Percentiles rank a stretch among this genome's conserved stretches.
These are phyloP conservation scores for Ceratocystis cubensis DNA, from an alignment of 2,329 filamentous ascomycete genomes.

Conservation along the genomic window DNA sequence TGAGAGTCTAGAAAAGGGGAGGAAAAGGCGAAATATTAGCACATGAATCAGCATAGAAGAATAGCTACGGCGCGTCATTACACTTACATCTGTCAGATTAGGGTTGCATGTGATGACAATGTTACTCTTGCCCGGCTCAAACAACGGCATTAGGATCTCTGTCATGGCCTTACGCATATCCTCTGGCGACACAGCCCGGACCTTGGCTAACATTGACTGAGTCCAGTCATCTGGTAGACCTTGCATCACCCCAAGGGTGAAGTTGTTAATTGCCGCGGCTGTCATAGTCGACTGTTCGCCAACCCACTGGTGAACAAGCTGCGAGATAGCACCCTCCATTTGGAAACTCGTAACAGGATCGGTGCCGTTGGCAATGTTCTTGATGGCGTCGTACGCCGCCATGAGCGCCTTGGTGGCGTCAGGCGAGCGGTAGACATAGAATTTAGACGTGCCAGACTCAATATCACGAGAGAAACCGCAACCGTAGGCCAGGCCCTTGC, in stretches of 20 bases:
- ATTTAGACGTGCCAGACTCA: conserved; percentile 68
- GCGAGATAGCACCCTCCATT: conserved; percentile 80
- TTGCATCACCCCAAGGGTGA: conserved; percentile 66
- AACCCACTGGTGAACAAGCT: conserved; percentile 74
- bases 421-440: conserved; percentile 80
- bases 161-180: conserved; percentile 64
- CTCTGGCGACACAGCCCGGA: conserved; percentile 61
- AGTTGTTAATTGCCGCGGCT: conserved; percentile 69
- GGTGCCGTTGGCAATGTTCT: conserved; percentile 59
- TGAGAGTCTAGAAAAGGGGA: conserved; percentile 46
- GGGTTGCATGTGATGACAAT: conserved; percentile 79
- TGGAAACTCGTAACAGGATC: conserved; percentile 65
- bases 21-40: conserved; percentile 8
- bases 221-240: conserved; percentile 67
- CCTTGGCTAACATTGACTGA: conserved; percentile 60
- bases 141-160: conserved; percentile 66
- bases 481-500: conserved; percentile 86
- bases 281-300: conserved; percentile 81
- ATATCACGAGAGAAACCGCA: conserved; percentile 65
- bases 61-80: neutral
- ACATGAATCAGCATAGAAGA: conserved; percentile 3
- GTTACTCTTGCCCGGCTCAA: conserved; percentile 68
- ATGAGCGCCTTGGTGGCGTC: conserved; percentile 77
- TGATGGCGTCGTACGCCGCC: conserved; percentile 62
- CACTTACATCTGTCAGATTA: conserved; percentile 67